Evolutionary conservation across 805 yeast species (phyloP).

Genomic region (Metschnikowia shivogae): DNA sequence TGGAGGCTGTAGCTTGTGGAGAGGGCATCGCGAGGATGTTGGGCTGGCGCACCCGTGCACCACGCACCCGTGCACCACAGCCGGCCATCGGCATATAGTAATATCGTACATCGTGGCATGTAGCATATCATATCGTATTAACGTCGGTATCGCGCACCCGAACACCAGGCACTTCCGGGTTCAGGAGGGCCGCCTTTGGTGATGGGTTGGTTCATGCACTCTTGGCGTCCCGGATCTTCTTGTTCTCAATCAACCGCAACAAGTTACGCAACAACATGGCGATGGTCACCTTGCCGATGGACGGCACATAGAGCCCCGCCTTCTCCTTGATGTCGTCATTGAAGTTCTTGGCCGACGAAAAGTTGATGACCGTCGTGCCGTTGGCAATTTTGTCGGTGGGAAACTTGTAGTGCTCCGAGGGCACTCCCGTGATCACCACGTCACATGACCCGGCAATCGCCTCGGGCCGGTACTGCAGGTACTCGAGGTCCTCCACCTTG

Average conservation of each 20-base stretch:
- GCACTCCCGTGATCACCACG: constrained; percentile 95
- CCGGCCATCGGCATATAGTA: neutral
- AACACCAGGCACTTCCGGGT: neutral
- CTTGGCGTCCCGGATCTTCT: constrained; percentile 21
- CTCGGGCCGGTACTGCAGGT: constrained; percentile 49
- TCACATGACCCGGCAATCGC: constrained; percentile 73
- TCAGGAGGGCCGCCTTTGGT: too few relatives aligned
- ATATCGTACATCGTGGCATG: neutral
- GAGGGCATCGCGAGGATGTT: neutral
- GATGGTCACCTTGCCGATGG: constrained; percentile 94
- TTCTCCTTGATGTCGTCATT: constrained; percentile 73
- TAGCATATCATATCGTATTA: neutral
- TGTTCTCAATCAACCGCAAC: constrained; percentile 74
- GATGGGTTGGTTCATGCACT: too few relatives aligned
- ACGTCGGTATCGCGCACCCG: neutral
- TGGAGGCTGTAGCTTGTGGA: neutral
- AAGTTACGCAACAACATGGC: constrained; percentile 90
- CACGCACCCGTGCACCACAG: neutral
- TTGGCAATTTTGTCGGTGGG: constrained; percentile 75
- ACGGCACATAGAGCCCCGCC: constrained; percentile 92
- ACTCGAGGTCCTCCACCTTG: constrained; percentile 57
- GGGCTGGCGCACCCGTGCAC: neutral
- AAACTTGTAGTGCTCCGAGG: constrained; percentile 76
- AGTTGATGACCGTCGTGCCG: constrained; percentile 90
- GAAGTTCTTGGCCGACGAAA: constrained; percentile 86